Evolutionary conservation across 164 flowering plant species (phyloP).

Genomic region (Sextonia rubra): DNA sequence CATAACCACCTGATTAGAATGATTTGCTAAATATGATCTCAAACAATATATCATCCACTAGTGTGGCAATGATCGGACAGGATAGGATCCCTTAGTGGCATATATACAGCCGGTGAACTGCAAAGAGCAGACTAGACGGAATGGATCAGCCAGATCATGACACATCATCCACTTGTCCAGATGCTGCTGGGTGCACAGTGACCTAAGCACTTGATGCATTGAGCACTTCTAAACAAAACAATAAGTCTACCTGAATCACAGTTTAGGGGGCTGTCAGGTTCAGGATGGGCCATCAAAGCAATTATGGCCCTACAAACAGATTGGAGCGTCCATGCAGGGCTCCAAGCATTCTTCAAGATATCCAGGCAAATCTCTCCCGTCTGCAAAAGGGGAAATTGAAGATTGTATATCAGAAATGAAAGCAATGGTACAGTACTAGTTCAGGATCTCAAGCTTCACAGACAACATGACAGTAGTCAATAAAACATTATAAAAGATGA

Average conservation of each 20-base stretch:
- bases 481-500: too few species aligned
- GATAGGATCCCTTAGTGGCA: too few species aligned
- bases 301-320: conserved; percentile 98
- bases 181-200: too few species aligned
- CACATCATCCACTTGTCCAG: background rate
- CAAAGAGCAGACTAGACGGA: background rate
- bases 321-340: conserved; percentile 99
- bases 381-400: conserved; percentile 30
- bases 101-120: background rate
- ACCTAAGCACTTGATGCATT: too few species aligned
- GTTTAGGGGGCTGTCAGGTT: conserved; percentile 95
- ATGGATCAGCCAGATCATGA: background rate
- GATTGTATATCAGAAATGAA: background rate
- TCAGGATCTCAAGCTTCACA: background rate
- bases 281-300: conserved; percentile 97
- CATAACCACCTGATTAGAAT: too few species aligned
- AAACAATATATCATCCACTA: too few species aligned
- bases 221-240: background rate
- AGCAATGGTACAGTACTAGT: background rate
- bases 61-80: too few species aligned
- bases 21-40: too few species aligned
- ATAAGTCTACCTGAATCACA: conserved; percentile 79
- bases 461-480: background rate
- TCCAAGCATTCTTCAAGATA: conserved; percentile 97
- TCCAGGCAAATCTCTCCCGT: conserved; percentile 98